Conservation (phyloP, 2,329 filamentous ascomycete genomes). For the Reticulascus tulasneorum region DNA sequence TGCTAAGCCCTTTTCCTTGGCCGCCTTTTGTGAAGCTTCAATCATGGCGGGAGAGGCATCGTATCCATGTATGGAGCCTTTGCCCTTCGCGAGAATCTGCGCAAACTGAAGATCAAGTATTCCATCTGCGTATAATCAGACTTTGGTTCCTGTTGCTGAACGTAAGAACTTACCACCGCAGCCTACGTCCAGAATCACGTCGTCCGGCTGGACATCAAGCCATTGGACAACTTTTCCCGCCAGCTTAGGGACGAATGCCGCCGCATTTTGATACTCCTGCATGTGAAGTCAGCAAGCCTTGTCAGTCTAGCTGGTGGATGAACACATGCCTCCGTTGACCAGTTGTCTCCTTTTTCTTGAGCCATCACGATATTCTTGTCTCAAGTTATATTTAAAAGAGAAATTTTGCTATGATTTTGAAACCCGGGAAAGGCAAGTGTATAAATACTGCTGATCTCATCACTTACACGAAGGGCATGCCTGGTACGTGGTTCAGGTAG, state of each 20-base stretch:
- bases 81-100: conserved; percentile 39
- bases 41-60: conserved; percentile 60
- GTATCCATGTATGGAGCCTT: conserved; percentile 49
- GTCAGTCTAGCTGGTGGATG: too few species aligned
- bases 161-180: conserved; percentile 50
- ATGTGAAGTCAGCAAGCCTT: background rate
- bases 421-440: background rate
- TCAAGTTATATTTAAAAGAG: background rate
- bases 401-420: background rate
- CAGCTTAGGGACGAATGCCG: conserved; percentile 61
- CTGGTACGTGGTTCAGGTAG: conserved; percentile 14
- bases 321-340: conserved; percentile 33
- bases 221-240: conserved; percentile 54
- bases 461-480: conserved; percentile 8
- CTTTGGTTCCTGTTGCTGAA: background rate
- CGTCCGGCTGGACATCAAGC: conserved; percentile 54
- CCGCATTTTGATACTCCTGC: conserved; percentile 57
- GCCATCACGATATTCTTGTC: conserved; percentile 15
- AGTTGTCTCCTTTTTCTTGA: conserved; percentile 27
- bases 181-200: conserved; percentile 58
- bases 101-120: conserved; percentile 53
- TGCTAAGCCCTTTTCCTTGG: conserved; percentile 24
- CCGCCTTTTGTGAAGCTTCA: conserved; percentile 40
- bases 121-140: conserved; percentile 40
- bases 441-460: background rate